Evolutionary conservation across 2,329 filamentous ascomycete genomes (phyloP), one percentile per base, ranked within the genome.

Genomic region (Thelonectria rubi): DNA sequence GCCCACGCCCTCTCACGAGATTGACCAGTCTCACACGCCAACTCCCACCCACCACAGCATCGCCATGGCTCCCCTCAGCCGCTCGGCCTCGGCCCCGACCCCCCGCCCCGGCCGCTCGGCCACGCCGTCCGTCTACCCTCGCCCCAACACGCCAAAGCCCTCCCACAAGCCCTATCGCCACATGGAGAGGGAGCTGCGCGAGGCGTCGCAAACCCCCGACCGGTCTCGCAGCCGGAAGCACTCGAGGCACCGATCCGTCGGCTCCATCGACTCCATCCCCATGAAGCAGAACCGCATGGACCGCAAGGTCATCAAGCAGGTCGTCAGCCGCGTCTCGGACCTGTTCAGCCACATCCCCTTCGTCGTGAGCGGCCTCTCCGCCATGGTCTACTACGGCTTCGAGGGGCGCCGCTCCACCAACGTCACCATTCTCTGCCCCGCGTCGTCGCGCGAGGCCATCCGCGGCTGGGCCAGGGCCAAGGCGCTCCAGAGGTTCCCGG

Each of bases 331-430:
- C n/a, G 67, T 86, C 43, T 75, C 79, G 58, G 49, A 52, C 0
- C 71, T 75, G 5, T 76, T 86, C 18, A 65, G 69, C 17, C 78
- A 82, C 68, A 75, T 82, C 1, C 78, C 75, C 18, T 85, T 83
- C 68, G 79, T 79, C 11, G 76, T 86, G 43, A 77, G 74, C 65
- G 84, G 84, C 20, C 73, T 77, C 20, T 76, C 77, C 0, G 82
- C 81, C 12, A 74, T 86, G 61, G 67, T 74, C 3, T 76, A 79
- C 48, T 80, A 82, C 73, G 82, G 81, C 48, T 79, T 75, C 61
- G 52, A 66, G 4, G 62, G 59, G 8, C 69, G 74, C 7, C 57
- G 46, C 6, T 75, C 76, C 0, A 64, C 65, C 5, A 69, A 76
- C 47, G 65, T 84, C 17, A 78, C 72, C 43, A 73, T 86, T 55